A percentile compares a stretch with the other conserved stretches of the same genome.
Evolutionary conservation across 2,329 filamentous ascomycete species (phyloP).

Genomic region (Fusarium gaditjirri): DNA sequence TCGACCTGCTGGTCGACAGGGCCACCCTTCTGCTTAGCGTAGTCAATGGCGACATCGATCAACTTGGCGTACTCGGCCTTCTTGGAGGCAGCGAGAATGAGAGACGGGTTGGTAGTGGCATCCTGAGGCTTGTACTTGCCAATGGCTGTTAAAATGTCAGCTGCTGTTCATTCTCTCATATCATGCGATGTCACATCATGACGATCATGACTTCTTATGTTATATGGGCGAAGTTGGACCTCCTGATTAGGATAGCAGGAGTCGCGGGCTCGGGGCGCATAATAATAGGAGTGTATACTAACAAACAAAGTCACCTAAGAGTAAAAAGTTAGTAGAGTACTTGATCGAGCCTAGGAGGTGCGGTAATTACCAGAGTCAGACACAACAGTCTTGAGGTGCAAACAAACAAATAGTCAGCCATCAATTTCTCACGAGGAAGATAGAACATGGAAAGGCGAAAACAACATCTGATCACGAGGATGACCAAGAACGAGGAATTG

Average conservation of each 20-base stretch:
- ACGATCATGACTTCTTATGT: constrained; percentile 11
- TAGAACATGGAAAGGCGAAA: neutral
- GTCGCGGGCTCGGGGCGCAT: constrained; percentile 9
- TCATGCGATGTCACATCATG: constrained; percentile 24
- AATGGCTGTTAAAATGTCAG: constrained; percentile 73
- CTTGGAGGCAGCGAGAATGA: constrained; percentile 98
- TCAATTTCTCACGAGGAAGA: constrained; percentile 5
- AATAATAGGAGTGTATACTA: constrained; percentile 54
- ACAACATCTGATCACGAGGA: neutral
- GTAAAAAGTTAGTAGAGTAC: constrained; percentile 47
- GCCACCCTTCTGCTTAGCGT: constrained; percentile 81
- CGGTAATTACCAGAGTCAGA: constrained; percentile 86
- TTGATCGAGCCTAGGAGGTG: constrained; percentile 31
- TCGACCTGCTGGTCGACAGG: constrained; percentile 86
- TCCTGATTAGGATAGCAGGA: neutral
- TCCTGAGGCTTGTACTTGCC: constrained; percentile 99
- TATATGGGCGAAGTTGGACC: neutral
- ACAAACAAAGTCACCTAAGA: constrained; percentile 80
- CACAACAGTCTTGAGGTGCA: constrained; percentile 75
- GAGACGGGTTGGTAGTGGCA: constrained; percentile 99
- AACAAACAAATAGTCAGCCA: constrained; percentile 41
- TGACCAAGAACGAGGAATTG: neutral
- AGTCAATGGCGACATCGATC: constrained; percentile 85
- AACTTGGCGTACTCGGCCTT: constrained; percentile 95
- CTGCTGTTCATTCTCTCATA: constrained; percentile 19